Evolutionary conservation across 1,139 yeast species (phyloP).

Genomic region (Magnusiomyces suaveolens): DNA sequence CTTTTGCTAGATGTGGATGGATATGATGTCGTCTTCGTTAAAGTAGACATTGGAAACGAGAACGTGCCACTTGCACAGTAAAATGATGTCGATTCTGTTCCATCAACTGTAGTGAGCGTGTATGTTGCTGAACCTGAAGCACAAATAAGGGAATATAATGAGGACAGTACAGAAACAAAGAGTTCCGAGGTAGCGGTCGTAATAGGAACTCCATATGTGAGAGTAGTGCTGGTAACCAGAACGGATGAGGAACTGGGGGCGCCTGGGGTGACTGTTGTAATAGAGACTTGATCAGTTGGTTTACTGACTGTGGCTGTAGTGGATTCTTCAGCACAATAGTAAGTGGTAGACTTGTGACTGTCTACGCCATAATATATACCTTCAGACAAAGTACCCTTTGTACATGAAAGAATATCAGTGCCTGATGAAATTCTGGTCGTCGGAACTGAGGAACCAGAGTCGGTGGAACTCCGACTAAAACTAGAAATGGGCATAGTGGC

Average conservation of each 20-base stretch:
- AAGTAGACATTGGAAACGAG: background rate
- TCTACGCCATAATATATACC: background rate
- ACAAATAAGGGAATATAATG: conserved; percentile 4
- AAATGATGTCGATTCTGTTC: background rate
- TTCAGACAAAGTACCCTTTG: background rate
- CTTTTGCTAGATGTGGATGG: no score
- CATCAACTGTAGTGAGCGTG: background rate
- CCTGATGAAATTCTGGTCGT: background rate
- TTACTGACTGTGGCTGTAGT: background rate
- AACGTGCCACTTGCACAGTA: background rate
- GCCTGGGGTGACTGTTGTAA: no score
- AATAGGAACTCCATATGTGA: background rate
- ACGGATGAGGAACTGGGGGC: no score
- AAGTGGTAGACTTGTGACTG: background rate
- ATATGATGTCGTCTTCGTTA: background rate
- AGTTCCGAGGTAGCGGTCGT: conserved; percentile 1
- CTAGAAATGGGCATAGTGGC: background rate
- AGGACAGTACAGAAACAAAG: background rate
- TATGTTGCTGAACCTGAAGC: background rate
- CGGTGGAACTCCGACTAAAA: background rate
- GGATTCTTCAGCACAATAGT: conserved; percentile 5
- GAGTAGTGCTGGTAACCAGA: background rate
- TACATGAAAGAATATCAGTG: background rate
- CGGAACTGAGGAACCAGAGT: background rate
- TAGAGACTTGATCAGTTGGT: no score